These are phyloP conservation scores for Aphanomyces astaci DNA, from an alignment of 352 stramenopile species.

Conservation along the genomic window DNA sequence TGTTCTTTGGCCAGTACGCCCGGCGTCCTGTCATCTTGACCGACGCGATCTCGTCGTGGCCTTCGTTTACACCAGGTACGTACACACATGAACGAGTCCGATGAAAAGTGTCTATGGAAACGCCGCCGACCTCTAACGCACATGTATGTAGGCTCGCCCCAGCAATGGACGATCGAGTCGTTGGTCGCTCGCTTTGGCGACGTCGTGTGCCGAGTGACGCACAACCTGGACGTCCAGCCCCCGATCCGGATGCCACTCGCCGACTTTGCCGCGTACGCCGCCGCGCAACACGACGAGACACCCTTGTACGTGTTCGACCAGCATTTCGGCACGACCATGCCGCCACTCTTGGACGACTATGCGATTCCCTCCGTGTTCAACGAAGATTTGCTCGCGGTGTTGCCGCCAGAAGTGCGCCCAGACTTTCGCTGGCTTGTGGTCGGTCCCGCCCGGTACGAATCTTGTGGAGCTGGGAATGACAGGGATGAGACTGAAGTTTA, in stretches of 20 bases:
- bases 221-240: conserved; percentile 67
- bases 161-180: conserved; percentile 65
- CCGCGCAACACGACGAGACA: conserved; percentile 69
- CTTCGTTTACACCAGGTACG: conserved; percentile 49
- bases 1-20: conserved; percentile 45
- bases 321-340: conserved; percentile 77
- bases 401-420: conserved; percentile 32
- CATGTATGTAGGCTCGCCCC: neutral
- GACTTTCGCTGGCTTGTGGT: conserved; percentile 83
- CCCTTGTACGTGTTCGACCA: conserved; percentile 84
- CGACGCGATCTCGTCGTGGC: conserved; percentile 61
- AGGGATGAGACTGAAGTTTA: no score
- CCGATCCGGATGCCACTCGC: conserved; percentile 63
- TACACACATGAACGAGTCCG: neutral
- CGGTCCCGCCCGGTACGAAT: conserved; percentile 42
- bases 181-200: conserved; percentile 40
- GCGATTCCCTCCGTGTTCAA: conserved; percentile 57
- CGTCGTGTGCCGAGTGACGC: conserved; percentile 39
- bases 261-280: conserved; percentile 60
- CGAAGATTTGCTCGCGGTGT: conserved; percentile 61
- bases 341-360: conserved; percentile 60
- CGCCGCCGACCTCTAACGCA: neutral
- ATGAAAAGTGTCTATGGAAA: no score
- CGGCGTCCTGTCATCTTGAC: conserved; percentile 64
- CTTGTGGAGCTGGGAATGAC: no score